Percentiles rank a stretch among this genome's conserved stretches.
These are phyloP conservation scores for Hansenula sp. DNA, from an alignment of 1,139 yeast genomes.

Conservation along the genomic window DNA sequence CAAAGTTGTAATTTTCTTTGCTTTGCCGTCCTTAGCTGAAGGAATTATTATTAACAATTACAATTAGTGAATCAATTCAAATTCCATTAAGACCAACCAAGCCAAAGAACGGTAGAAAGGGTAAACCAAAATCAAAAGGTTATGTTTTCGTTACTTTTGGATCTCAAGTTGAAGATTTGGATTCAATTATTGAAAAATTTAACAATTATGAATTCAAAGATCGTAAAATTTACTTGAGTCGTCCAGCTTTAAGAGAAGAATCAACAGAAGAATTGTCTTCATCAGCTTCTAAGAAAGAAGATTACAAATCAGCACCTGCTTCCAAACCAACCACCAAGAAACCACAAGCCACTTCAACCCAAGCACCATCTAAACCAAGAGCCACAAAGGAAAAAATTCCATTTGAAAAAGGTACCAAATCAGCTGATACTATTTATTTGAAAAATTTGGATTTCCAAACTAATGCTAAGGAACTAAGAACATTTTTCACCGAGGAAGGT, in stretches of 20 bases:
- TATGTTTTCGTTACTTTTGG: conserved; percentile 21
- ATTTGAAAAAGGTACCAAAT: conserved; percentile 49
- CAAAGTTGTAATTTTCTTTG: too few species aligned
- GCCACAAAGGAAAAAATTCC: conserved; percentile 29
- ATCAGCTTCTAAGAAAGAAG: not conserved
- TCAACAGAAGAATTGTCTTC: not conserved
- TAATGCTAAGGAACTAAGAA: conserved; percentile 39
- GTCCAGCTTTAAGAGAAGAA: conserved; percentile 6
- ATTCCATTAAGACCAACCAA: conserved; percentile 14
- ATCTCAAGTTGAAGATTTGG: conserved; percentile 14
- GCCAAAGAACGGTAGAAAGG: conserved; percentile 7
- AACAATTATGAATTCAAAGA: conserved; percentile 22
- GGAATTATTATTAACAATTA: not conserved
- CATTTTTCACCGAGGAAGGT: conserved; percentile 37
- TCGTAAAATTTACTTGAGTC: conserved; percentile 19
- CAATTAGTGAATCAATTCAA: conserved; percentile 9
- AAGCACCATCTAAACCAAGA: conserved; percentile 9
- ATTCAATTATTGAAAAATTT: conserved; percentile 18
- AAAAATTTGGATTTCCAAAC: conserved; percentile 53
- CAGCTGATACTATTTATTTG: conserved; percentile 52
- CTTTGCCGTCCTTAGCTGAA: not conserved
- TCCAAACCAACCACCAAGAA: conserved; percentile 5
- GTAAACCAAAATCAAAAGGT: conserved; percentile 16
- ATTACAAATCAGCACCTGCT: conserved; percentile 9
- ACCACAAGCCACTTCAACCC: not conserved